These are phyloP conservation scores for Phytophthora pseudosyringae DNA, from an alignment of 352 stramenopile species.

Conservation along the genomic window DNA sequence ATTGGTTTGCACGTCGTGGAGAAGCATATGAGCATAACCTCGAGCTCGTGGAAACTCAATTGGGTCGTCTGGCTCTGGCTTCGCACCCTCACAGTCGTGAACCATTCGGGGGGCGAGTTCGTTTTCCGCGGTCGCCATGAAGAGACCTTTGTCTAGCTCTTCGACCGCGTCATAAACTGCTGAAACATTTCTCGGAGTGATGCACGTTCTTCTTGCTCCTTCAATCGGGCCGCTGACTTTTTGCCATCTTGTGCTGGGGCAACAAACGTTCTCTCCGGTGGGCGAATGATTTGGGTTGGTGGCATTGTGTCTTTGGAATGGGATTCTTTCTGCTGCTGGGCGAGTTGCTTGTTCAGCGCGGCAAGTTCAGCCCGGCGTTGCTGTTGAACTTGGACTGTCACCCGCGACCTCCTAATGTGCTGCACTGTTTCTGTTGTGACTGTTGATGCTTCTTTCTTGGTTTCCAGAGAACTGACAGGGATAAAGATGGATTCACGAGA, in stretches of 20 bases:
- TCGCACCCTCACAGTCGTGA: conserved; percentile 51
- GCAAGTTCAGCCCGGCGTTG: conserved; percentile 53
- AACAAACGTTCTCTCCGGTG: conserved; percentile 22
- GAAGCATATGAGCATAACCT: conserved; percentile 82
- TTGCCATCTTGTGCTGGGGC: conserved; percentile 11
- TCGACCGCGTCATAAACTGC: conserved; percentile 31
- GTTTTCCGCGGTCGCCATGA: conserved; percentile 40
- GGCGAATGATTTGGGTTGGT: conserved; percentile 13
- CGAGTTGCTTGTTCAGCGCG: conserved; percentile 27
- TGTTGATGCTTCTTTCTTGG: not conserved
- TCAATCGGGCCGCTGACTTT: conserved; percentile 14
- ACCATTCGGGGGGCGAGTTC: conserved; percentile 56
- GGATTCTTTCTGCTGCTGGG: conserved; percentile 15
- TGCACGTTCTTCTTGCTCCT: conserved; percentile 27
- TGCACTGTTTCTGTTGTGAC: conserved; percentile 10
- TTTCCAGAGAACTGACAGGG: conserved; percentile 27
- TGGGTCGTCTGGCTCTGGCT: conserved; percentile 48
- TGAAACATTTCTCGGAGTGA: conserved; percentile 35
- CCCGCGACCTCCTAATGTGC: conserved; percentile 10
- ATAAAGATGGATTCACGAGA: conserved; percentile 62
- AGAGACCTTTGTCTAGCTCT: not conserved
- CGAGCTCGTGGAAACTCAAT: conserved; percentile 65
- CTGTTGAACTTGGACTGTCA: conserved; percentile 51
- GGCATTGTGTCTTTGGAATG: not conserved
- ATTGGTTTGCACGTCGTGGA: conserved; percentile 74